Conservation (phyloP, 257 asterid species). For the Penstemon newberryi region DNA sequence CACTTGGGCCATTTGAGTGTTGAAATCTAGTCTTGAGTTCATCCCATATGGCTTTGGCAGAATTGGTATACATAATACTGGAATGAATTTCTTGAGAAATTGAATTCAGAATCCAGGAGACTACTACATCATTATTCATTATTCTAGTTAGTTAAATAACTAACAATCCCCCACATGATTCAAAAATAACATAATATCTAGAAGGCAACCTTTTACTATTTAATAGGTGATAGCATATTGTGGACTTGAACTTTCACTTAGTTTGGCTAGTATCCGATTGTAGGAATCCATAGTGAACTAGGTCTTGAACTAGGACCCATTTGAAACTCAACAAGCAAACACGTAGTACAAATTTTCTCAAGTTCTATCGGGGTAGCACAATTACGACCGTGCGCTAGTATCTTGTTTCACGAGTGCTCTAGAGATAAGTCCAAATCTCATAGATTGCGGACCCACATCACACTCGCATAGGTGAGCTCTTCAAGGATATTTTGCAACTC, state of each 20-base stretch:
- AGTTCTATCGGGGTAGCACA: not conserved
- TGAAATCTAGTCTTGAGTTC: no score
- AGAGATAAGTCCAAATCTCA: not conserved
- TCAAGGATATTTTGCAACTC: not conserved
- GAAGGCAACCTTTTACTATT: not conserved
- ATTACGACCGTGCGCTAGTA: not conserved
- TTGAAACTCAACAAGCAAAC: not conserved
- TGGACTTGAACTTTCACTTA: constrained; percentile 1
- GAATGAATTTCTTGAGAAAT: no score
- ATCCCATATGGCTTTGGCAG: no score
- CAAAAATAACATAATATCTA: not conserved
- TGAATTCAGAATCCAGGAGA: no score
- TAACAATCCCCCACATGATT: not conserved
- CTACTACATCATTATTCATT: no score
- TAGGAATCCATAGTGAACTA: not conserved
- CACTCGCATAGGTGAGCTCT: not conserved
- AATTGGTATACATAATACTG: no score
- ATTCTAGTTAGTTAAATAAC: not conserved
- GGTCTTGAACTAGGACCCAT: not conserved
- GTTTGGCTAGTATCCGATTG: not conserved
- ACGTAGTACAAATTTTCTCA: not conserved
- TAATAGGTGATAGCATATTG: no score
- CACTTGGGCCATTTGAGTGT: no score
- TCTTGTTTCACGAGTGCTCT: not conserved
- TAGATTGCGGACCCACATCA: not conserved